Evolutionary conservation across 2,329 filamentous ascomycete species (phyloP), one percentile per base, ranked within the genome.

Genomic region (Trichoderma afroharzianum): DNA sequence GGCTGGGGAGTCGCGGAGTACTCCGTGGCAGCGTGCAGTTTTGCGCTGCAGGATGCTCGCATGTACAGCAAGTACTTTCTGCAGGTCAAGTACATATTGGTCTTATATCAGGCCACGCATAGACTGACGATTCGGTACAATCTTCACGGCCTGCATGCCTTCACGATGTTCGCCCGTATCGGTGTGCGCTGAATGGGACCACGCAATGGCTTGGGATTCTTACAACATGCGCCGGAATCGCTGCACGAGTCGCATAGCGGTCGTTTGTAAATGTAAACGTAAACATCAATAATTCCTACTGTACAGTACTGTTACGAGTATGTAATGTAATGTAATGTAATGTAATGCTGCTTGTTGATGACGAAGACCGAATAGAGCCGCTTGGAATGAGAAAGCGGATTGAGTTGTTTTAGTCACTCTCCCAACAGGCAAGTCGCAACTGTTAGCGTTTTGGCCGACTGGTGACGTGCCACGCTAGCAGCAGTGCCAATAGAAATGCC

Each of bases 141-240:
- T 50, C n/a, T 50, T 18, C 15, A 50, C 43, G 43, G 43, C 18
- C 43, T 21, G 43, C 43, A 50, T 50, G 43, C 3, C 39, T 43
- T n/a, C 15, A n/a, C 3, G 15, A n/a, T 50, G 6, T 6, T 24
- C 47, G 6, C 30, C 36, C 39, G 26, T 58, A 73, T 68, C 69
- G 70, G 57, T 21, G 67, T 43, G 33, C 68, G 30, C 76, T 74
- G 76, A 72, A 74, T 74, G 70, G 76, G 69, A 72, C 72, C 77
- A 63, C 59, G 68, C 68, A 70, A 50, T 15, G 15, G 6, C 7
- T 58, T 18, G 24, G 39, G 15, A 24, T 47, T 59, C 28, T 59
- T 33, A 12, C 30, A 33, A 33, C 57, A 59, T 59, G 28, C 28
- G 26, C 28, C 28, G 15, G 28, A 9, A n/a, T 28, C 15, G 24